These are phyloP conservation scores for Amanita muscaria DNA, from an alignment of 768 basidiomycete genomes.

Conservation along the genomic window DNA sequence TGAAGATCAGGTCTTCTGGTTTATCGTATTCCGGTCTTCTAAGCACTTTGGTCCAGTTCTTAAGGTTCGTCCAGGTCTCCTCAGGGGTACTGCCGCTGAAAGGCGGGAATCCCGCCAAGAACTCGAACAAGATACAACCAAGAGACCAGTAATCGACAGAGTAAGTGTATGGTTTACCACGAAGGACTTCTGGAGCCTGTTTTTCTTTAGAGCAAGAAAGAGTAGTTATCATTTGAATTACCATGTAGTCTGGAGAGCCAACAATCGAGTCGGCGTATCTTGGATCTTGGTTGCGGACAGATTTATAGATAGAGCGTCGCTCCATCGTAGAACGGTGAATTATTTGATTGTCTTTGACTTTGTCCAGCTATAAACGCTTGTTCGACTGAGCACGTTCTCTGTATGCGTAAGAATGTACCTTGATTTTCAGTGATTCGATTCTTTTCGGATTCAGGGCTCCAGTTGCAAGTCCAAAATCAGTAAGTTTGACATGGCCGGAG, in stretches of 20 bases:
- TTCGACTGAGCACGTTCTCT: neutral
- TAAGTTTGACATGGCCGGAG: slow-evolving; percentile 93
- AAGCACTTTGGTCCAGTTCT: slow-evolving; percentile 93
- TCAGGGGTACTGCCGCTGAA: slow-evolving; percentile 94
- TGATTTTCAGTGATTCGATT: slow-evolving; percentile 91
- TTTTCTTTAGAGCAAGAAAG: neutral
- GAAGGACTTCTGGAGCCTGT: slow-evolving; percentile 79
- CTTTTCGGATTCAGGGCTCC: slow-evolving; percentile 90
- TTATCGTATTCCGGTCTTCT: slow-evolving; percentile 92
- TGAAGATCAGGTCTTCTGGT: slow-evolving; percentile 95
- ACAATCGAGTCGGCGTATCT: slow-evolving; percentile 97
- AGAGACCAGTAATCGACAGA: slow-evolving; percentile 98
- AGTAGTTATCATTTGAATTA: slow-evolving; percentile 11
- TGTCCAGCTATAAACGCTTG: slow-evolving; percentile 63
- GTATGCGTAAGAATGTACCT: slow-evolving; percentile 37
- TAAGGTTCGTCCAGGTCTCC: slow-evolving; percentile 98
- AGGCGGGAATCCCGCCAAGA: slow-evolving; percentile 93
- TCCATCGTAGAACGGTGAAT: slow-evolving; percentile 90
- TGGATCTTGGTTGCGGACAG: slow-evolving; percentile 81
- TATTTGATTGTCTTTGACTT: slow-evolving; percentile 89
- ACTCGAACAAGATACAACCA: slow-evolving; percentile 97
- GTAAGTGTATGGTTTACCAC: slow-evolving; percentile 91
- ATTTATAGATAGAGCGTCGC: slow-evolving; percentile 89
- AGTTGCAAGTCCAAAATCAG: slow-evolving; percentile 96
- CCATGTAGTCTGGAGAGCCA: slow-evolving; percentile 98